Percentiles rank a stretch among this genome's conserved stretches.
These are phyloP conservation scores for Mycena albidolilacea DNA, from an alignment of 768 basidiomycete species.

Conservation along the genomic window DNA sequence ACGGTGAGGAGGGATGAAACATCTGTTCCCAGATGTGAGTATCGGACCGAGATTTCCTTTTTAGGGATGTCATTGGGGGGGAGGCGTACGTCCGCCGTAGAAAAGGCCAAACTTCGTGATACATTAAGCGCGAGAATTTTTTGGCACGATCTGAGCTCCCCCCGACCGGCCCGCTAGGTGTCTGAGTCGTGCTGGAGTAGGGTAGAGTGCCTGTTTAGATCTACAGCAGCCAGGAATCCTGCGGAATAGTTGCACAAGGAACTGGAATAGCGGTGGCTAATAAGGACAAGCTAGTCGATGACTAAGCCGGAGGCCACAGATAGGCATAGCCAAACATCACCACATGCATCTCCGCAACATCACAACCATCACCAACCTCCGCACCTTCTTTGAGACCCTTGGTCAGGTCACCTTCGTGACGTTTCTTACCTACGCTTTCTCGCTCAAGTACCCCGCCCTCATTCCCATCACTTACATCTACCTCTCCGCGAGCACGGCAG, in stretches of 20 bases:
- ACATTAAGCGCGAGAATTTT: not conserved
- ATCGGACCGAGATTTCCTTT: no score
- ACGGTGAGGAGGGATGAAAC: no score
- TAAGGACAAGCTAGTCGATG: not conserved
- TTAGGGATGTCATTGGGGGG: no score
- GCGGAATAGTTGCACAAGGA: not conserved
- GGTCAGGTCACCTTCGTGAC: slow-evolving; percentile 7
- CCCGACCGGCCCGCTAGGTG: not conserved
- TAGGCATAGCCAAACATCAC: not conserved
- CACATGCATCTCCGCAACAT: not conserved
- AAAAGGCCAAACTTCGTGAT: no score
- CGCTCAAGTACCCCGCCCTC: slow-evolving; percentile 4
- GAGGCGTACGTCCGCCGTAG: no score
- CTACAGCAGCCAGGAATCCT: not conserved
- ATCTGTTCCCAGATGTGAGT: no score
- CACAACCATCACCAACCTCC: not conserved
- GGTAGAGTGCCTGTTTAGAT: not conserved
- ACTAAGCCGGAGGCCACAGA: not conserved
- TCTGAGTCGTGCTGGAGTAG: not conserved
- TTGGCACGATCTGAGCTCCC: not conserved
- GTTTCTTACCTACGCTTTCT: not conserved
- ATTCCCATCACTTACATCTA: slow-evolving; percentile 5
- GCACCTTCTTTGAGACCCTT: slow-evolving; percentile 4
- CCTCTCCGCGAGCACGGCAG: slow-evolving; percentile 5
- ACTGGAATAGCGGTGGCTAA: not conserved